Evolutionary conservation across 768 basidiomycete species (phyloP).

Genomic region (Termitomyces sp.): DNA sequence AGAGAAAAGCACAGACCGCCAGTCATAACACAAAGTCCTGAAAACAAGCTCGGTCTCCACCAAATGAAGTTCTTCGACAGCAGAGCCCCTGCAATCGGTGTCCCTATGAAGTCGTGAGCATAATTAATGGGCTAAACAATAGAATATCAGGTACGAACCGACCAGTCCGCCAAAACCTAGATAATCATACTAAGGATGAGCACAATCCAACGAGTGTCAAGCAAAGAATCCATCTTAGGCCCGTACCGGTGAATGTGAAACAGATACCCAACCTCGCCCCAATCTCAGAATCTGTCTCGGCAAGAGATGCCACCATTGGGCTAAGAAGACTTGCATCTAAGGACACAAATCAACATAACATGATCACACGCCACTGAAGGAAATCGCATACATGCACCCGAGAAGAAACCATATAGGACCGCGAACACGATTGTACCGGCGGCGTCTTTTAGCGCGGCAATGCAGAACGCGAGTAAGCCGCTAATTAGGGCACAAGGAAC

Average conservation of each 20-base stretch:
- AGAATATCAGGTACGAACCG: slow-evolving; percentile 19
- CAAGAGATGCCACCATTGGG: slow-evolving; percentile 40
- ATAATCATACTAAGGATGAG: neutral
- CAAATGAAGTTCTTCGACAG: slow-evolving; percentile 48
- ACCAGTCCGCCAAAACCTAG: slow-evolving; percentile 38
- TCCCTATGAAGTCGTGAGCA: slow-evolving; percentile 27
- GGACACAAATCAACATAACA: neutral
- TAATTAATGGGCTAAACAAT: neutral
- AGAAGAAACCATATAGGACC: slow-evolving; percentile 36
- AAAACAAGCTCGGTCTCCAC: slow-evolving; percentile 57
- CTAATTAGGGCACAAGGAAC: slow-evolving; percentile 23
- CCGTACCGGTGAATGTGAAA: slow-evolving; percentile 26
- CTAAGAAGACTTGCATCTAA: slow-evolving; percentile 38
- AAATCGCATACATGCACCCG: slow-evolving; percentile 30
- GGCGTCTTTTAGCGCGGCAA: slow-evolving; percentile 25
- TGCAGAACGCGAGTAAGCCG: slow-evolving; percentile 30
- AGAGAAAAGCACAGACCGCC: slow-evolving; percentile 26
- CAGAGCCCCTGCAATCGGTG: slow-evolving; percentile 56
- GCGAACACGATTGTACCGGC: slow-evolving; percentile 30
- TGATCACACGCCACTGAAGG: neutral
- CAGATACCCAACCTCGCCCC: slow-evolving; percentile 51
- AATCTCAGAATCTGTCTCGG: slow-evolving; percentile 45
- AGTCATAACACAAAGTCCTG: slow-evolving; percentile 34
- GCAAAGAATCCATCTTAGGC: neutral
- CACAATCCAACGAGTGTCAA: neutral